Evolutionary conservation across 163 green algal genomes (phyloP), one percentile per base, ranked within the genome.

Genomic region (Chloromonas sp.): DNA sequence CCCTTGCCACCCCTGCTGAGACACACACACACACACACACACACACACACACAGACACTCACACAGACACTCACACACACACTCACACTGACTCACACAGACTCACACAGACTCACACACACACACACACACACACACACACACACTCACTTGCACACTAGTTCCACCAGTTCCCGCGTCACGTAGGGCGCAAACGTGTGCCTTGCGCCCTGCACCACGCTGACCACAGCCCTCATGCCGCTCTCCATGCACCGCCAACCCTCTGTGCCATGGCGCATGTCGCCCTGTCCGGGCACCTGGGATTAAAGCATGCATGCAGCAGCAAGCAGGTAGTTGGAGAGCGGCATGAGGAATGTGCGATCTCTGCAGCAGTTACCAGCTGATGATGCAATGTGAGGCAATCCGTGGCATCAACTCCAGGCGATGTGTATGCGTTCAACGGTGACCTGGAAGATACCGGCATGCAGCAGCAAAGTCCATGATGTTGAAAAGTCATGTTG

Each of bases 211-310:
- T 84, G 77, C 83, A 83, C 66, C 60, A 86, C 70, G 15, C 58
- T 83, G 81, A 89, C 87, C 71, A 93, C 70, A 2, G 88, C 87
- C 78, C 89, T 89, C 88, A 96, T 96, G 78, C 89, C 94, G 0
- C 96, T 98, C 88, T 99, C 96, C 81, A 99, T 89, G 84, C 92
- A 95, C 85, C 95, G 94, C 96, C 96, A 99, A 70, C 96, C 96
- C 90, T 99, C 96, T 0, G 93, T 98, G 85, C 90, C 94, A 87
- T 98, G 96, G 36, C 94, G 91, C 89, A 98, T 92, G 82, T 97
- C 92, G 3, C 95, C 95, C 3, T 70, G 86, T 1, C 95, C 94
- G 0, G 93, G 93, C 59, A 71, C 84, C 81, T 81, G 78, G 36
- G 36, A 36, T 36, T 36, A 36, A 36, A 36, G 36, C 36, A 36